phyloP scores from a whole-genome alignment of 129 eudicot genomes.

The Pulicaria dysenterica region DNA sequence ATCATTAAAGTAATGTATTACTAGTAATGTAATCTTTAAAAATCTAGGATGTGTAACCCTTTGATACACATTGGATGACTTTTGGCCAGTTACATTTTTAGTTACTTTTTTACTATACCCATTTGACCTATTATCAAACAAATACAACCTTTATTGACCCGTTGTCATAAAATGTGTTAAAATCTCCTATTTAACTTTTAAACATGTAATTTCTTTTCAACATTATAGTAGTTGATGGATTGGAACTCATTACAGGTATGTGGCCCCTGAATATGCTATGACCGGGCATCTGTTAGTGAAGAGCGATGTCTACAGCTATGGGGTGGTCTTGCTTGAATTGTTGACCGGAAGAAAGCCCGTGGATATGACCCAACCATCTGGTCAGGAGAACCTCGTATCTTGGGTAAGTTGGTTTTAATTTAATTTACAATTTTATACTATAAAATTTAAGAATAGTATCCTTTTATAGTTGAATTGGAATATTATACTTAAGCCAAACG shows the following conservation, averaged over 20 bases:
- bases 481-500: not conserved
- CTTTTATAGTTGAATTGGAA: not conserved
- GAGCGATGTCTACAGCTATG: conserved; percentile 98
- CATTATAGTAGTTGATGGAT: conserved; percentile 6
- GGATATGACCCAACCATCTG: conserved; percentile 97
- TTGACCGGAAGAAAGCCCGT: conserved; percentile 96
- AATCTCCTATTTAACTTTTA: not conserved
- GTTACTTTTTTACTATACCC: too few species aligned
- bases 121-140: too few species aligned
- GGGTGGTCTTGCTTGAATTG: conserved; percentile 92
- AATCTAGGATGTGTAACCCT: too few species aligned
- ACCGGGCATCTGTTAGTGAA: conserved; percentile 96
- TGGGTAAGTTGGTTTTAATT: conserved; percentile 70
- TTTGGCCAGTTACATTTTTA: too few species aligned
- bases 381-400: conserved; percentile 96
- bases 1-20: too few species aligned
- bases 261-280: conserved; percentile 99
- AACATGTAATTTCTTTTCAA: not conserved
- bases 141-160: too few species aligned
- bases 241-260: conserved; percentile 61
- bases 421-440: not conserved
- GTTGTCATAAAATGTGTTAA: not conserved
- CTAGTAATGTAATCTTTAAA: too few species aligned
- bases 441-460: not conserved
- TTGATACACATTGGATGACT: too few species aligned